Base-by-base conservation (phyloP, 1,139 yeast genomes). In the Geotrichum carabidarum region DNA sequence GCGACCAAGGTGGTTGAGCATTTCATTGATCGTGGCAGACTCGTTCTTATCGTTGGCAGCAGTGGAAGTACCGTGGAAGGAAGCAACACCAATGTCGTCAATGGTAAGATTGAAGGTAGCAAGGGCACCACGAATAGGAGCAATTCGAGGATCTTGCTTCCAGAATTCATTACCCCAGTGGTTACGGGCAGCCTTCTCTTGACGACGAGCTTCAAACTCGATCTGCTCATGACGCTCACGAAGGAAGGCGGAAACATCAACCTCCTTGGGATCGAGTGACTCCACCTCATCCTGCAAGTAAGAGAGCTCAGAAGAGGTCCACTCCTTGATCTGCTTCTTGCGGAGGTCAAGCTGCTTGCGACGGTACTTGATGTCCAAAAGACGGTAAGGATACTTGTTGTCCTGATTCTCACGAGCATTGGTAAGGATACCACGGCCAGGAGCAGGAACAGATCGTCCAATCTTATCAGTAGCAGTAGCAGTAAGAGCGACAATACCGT, bases 1-100 rank as follows among this genome's bases (percentile, higher is more conserved):
- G 77, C 99, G 86, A 64, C 98, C 99, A 71, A 93, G 80, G 71
- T 93, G 99, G 69, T 80, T 77, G 84, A 94, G 85, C 97, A 93
- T 93, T 63, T 80, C 76, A 73, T 93, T 85, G 72, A 93, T 79
- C 53, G 98, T 88, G 58, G 86, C 84, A 60, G 96, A 84, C 78
- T 93, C 99, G 72, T 93, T 93, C 88, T 93, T 93, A 73, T 93
- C 99, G 71, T 93, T 93, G 61, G 99, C 99, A 77, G 83, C 86
- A 60, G 99, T 93, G 37, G 98, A 91, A 46, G 99, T 93, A 77
- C 99, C 99, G 70, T 93, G 99, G 95, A 93, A 90, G n/a, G 98
- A 91, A 58, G 97, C 94, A 65, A 91, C 97, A 54, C 88, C 96
- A 69, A 93, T 78, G 69, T 93, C 99, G 72, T 93, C 99, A 68